phyloP scores from a whole-genome alignment of 2,329 filamentous ascomycete species.

The Aaosphaeria arxii region DNA sequence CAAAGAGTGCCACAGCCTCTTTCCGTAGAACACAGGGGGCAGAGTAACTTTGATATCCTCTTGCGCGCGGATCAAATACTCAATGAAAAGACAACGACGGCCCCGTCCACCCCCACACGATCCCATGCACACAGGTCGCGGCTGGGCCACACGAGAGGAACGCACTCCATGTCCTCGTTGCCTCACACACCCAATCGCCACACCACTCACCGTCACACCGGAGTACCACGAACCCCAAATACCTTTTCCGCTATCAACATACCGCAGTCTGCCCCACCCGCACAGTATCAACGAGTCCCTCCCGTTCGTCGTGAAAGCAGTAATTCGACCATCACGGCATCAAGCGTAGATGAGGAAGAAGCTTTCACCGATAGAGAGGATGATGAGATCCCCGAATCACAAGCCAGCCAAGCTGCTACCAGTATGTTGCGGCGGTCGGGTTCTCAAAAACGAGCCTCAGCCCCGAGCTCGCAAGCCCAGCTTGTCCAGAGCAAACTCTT shows the following conservation, averaged over 20 bases:
- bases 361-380: constrained; percentile 61
- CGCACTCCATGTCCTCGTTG: constrained; percentile 81
- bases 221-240: constrained; percentile 53
- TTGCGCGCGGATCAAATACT: constrained; percentile 72
- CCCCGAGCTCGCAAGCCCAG: constrained; percentile 35
- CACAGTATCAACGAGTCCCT: constrained; percentile 30
- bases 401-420: constrained; percentile 74
- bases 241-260: constrained; percentile 26
- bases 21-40: constrained; percentile 43
- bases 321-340: constrained; percentile 53
- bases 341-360: constrained; percentile 40
- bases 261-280: constrained; percentile 42
- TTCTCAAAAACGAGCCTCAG: constrained; percentile 33
- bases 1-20: constrained; percentile 44
- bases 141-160: constrained; percentile 68
- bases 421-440: constrained; percentile 66
- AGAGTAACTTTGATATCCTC: constrained; percentile 72
- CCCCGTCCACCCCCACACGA: constrained; percentile 67
- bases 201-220: constrained; percentile 55
- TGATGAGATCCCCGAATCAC: constrained; percentile 67
- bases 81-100: constrained; percentile 72
- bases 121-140: constrained; percentile 47
- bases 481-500: constrained; percentile 62
- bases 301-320: constrained; percentile 62
- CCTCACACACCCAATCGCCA: constrained; percentile 68